Evolutionary conservation across 192 early-diverging fungal species (phyloP), one percentile per base, ranked within the genome.

Genomic region (Podila verticillata): DNA sequence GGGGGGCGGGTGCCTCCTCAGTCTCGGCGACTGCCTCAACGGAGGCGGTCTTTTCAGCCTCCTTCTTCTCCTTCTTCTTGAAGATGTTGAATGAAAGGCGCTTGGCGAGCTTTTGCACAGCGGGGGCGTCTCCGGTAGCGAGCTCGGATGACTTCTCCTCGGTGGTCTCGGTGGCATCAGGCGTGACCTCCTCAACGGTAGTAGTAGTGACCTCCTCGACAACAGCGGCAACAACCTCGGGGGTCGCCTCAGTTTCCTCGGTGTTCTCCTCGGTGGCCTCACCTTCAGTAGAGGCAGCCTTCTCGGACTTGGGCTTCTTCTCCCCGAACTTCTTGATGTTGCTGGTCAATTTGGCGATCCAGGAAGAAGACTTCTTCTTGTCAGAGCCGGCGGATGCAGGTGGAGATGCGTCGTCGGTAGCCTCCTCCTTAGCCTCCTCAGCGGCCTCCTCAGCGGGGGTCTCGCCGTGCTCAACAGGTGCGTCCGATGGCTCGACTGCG

Each of bases 321-420:
- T 48, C 63, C 3, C 44, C 34, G 10, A 65, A n/a, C 63, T 65
- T 56, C 5, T 51, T 56, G 48, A 51, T 29, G 26, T 65, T 56
- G 63, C 28, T 32, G 63, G 63, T 56, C 15, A 65, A 6, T 32
- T 65, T 56, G 63, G 63, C 51, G 26, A 65, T 56, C 48, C 48
- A 51, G 20, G 34, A 36, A 12, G 39, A 15, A 24, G 51, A 26
- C 36, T 65, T 48, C 39, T 65, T 56, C 34, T 65, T 56, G 7
- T 48, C 47, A 19, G 51, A 48, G 19, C 22, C 63, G 13, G 63
- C 51, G 7, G 63, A 48, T 5, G 26, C 51, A 19, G 63, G 47
- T 29, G 47, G 48, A 8, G 63, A 51, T 7, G 51, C 51, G 20
- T 54, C 51, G 7, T 51, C 63, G 29, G 63, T 47, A 29, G 63